Evolutionary conservation across 176 grass and related monocot genomes (phyloP), one percentile per base, ranked within the genome.

Genomic region (Hordeum marinum): DNA sequence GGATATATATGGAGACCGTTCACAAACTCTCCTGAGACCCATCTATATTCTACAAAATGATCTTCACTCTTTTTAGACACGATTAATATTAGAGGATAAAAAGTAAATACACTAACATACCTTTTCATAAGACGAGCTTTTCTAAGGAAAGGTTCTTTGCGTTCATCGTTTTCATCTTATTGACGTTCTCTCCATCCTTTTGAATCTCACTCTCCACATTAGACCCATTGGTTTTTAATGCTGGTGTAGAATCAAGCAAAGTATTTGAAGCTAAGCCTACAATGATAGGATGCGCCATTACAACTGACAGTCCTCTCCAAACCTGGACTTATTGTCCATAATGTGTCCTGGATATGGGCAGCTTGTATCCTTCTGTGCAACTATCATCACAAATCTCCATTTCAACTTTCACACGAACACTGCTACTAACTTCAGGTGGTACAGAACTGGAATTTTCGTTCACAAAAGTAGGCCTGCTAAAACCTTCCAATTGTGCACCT

Each of bases 121-220:
- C 90, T 95, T 91, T 93, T 41, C 10, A 98, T 95, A 70, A 88
- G 64, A 70, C 46, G 37, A n/a, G 91, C 93, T 29, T 93, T 87
- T 80, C 81, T 79, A 61, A 98, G 77, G 71, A 95, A 78, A 78
- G 79, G 84, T 83, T 98, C 89, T 82, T 95, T n/a, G n/a, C 89
- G 63, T 74, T 64, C 41, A 63, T n/a, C n/a, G n/a, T n/a, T n/a
- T n/a, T n/a, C n/a, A 91, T 77, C 83, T 86, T 81, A 65, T 76
- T 34, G 50, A 86, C 36, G 29, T 88, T 78, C 54, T 68, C 72
- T 59, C 17, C 75, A n/a, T 39, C 82, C 58, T 75, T 91, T 75
- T 87, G 36, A 79, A 85, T 85, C 54, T 71, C 78, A 61, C 64
- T 62, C 66, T 83, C 77, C 58, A 72, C 5, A 8, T 64, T 87